These are phyloP conservation scores for Puccinia polysora DNA, from an alignment of 1,284 basidiomycete genomes.

Conservation along the genomic window DNA sequence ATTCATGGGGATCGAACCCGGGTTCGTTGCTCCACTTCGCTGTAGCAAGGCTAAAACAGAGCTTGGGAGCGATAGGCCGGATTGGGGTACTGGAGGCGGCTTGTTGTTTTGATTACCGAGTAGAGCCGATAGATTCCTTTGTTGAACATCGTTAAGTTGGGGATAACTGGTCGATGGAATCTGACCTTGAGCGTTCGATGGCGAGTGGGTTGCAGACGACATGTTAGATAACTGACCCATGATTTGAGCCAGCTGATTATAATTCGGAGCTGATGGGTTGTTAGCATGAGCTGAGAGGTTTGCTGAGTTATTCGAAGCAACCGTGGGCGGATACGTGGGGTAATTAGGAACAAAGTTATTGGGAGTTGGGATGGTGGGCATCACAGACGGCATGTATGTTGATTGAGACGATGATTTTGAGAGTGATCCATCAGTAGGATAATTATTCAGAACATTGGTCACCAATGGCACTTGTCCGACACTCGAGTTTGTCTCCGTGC, in stretches of 20 bases:
- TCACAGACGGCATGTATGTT: neutral
- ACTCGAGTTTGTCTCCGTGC: slow-evolving; percentile 46
- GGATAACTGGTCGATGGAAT: neutral
- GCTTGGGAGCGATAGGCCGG: neutral
- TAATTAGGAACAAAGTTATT: slow-evolving; percentile 26
- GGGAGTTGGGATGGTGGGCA: neutral
- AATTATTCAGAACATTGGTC: neutral
- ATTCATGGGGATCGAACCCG: slow-evolving; percentile 3
- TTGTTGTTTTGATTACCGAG: neutral
- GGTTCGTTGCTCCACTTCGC: neutral
- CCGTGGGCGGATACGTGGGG: neutral
- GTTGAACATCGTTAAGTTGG: neutral
- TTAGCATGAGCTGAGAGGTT: neutral
- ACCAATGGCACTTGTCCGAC: slow-evolving; percentile 16
- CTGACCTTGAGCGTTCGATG: neutral
- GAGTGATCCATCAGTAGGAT: neutral
- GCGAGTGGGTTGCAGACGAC: neutral
- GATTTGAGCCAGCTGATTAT: slow-evolving; percentile 2
- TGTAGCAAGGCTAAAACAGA: slow-evolving; percentile 10
- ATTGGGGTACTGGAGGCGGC: neutral
- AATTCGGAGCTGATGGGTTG: neutral
- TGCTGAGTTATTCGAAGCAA: neutral
- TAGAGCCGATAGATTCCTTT: neutral
- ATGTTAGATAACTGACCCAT: slow-evolving; percentile 13
- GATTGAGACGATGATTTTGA: neutral